Evolutionary conservation across 2,329 filamentous ascomycete genomes (phyloP), one percentile per base, ranked within the genome.

Genomic region (Aspergillus spinulosporus): DNA sequence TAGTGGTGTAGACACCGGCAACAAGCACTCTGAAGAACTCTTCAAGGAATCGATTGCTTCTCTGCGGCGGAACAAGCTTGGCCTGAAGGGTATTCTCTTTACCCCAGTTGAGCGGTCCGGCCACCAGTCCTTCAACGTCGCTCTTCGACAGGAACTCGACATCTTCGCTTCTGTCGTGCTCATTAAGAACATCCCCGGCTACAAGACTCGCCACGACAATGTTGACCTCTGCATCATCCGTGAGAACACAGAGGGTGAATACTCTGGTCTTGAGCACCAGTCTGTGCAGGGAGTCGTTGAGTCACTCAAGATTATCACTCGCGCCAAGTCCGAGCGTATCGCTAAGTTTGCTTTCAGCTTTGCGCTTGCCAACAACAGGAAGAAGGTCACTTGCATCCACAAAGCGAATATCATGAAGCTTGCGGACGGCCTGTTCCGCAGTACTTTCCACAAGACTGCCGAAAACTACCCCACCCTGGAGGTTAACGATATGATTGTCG

Each of bases 351-450:
- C 94, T 65, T 97, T 97, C 77, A 88, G 89, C 74, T 99, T 99
- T 73, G 94, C 94, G 58, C 88, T 97, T 57, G 94, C 94, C 78
- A 99, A 99, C 85, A 93, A 95, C 85, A 87, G 94, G 75, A 93
- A 95, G 84, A 97, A 97, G 89, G 91, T 99, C 57, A 97, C 94
- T 66, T 97, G 93, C 82, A 97, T 99, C 75, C 94, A 99, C 88
- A 99, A 99, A 86, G 94, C 94, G 80, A 99, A 99, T 85, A 99
- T 99, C 82, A 99, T 99, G 94, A 99, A 99, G 86, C 85, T 99
- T 58, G 93, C 92, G 76, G 94, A 99, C 69, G 94, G 94, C 79
- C 89, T 99, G 56, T 99, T 99, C 90, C 89, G 94, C 76, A 93
- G 88, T 81, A 97, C 94, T 67, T 95, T 97, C 84, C 91, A 96